Base-by-base conservation (phyloP, 176 grass and related monocot genomes). In the Olyra latifolia region DNA sequence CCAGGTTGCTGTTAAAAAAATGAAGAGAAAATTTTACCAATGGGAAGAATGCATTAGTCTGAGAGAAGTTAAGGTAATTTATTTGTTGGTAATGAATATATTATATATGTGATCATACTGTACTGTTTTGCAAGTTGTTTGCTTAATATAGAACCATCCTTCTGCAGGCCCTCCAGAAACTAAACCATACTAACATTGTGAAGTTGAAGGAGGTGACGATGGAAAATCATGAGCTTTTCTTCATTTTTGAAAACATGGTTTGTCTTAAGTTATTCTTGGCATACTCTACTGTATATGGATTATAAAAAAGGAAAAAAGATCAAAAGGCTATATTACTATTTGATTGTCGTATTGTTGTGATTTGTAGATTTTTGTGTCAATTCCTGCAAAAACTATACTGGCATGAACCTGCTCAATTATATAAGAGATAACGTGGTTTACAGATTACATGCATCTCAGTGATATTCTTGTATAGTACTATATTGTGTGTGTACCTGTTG, bases 181-280 rank as follows among this genome's bases (percentile, higher is more conserved):
- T 97, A 42, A 90, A 86, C 52, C 94, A 97, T 63, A 79, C 89
- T 49, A 97, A 94, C 85, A 91, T 97, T 63, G 77, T 97, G 76
- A 89, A 91, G 74, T 70, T 97, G 80, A 91, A 86, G 87, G 91
- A 97, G 79, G 88, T 93, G 78, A 88, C 90, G 1, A 87, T 92
- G 81, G 91, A 94, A 75, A 97, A 97, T 27, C 87, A 94, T 28
- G 87, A 97, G 77, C 69, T 97, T 57, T 97, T 93, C 62, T 97
- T 97, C 76, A 91, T 97, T 85, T 97, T 97, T 86, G 94, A 97
- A 67, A 85, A 97, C 70, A 94, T 97, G 94, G 94, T 97, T 55
- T 13, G 61, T 85, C 53, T 83, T 43, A 80, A 35, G 14, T 32
- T 50, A 38, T 24, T 72, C 23, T 19, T 80, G 0, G 6, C 44